Evolutionary conservation across 805 yeast species (phyloP), one percentile per base, ranked within the genome.

Genomic region (Metschnikowia kunwiensis): DNA sequence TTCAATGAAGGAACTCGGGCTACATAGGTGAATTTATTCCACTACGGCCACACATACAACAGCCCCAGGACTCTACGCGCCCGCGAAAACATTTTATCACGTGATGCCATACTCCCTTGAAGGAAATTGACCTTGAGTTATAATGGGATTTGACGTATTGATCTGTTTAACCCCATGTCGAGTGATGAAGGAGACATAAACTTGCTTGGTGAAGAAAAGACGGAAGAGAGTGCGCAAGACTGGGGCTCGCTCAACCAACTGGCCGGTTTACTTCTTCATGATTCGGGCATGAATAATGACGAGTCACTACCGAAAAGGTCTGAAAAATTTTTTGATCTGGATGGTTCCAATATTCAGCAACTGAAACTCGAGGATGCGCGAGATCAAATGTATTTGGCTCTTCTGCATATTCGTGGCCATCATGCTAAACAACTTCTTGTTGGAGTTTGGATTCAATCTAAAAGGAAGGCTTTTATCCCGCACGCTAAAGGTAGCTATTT

Each of bases 251-350:
- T 55, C 24, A 47, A 48, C 24, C 32, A 36, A 11, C 30, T 25
- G 7, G 11, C 15, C 5, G 38, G 32, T 13, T n/a, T 28, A 3
- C 15, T 31, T 6, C 11, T 16, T 11, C 27, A 25, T 3, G 35
- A 22, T 7, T 4, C 21, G 9, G 12, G 10, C 11, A 23, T 11
- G 12, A 19, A 15, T 30, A 32, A 36, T 11, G 53, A 42, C 26
- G 59, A 42, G 41, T 68, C 30, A 32, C 43, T 80, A 1, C 89
- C 89, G 2, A 82, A 78, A 46, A 64, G 91, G 42, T 95, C 96
- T 2, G 88, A 79, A 39, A 89, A 89, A 55, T 95, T 86, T 47
- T 84, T 78, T 47, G 95, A 80, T 42, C 95, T 94, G 0, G 91
- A 82, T 54, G 87, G 86, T 0, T 80, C 88, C 0, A 48, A 51